Evolutionary conservation across 2,329 filamentous ascomycete genomes (phyloP).

Genomic region (Verticillium albo-atrum): DNA sequence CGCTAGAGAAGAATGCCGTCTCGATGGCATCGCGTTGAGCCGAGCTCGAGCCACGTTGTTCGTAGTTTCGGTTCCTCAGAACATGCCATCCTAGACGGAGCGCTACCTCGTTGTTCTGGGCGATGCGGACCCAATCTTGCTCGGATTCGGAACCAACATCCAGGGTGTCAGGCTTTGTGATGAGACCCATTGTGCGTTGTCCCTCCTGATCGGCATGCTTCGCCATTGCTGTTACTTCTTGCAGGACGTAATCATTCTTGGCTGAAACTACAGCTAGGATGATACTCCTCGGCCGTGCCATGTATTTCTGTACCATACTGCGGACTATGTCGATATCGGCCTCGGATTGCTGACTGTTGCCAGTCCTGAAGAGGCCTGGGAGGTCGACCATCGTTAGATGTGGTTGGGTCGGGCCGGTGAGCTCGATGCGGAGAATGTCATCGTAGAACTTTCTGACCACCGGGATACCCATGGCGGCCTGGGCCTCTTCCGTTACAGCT

Average conservation of each 20-base stretch:
- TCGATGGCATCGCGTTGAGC: conserved; percentile 34
- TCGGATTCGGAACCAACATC: conserved; percentile 33
- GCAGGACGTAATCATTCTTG: conserved; percentile 31
- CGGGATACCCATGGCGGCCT: conserved; percentile 6
- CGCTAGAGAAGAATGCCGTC: conserved; percentile 35
- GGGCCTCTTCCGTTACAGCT: conserved; percentile 5
- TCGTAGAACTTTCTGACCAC: conserved; percentile 8
- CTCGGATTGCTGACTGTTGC: conserved; percentile 26
- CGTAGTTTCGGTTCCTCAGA: conserved; percentile 33
- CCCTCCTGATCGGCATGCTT: conserved; percentile 17
- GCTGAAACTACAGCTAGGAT: conserved; percentile 40
- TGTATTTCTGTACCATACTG: conserved; percentile 33
- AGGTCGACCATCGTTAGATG: conserved; percentile 44
- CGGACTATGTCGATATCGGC: conserved; percentile 26
- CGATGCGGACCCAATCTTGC: conserved; percentile 32
- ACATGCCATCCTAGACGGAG: conserved; percentile 51
- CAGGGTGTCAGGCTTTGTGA: conserved; percentile 51
- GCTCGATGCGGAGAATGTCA: conserved; percentile 20
- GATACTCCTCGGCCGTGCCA: conserved; percentile 34
- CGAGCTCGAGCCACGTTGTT: conserved; percentile 22
- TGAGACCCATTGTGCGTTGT: conserved; percentile 47
- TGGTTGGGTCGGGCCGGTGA: conserved; percentile 14
- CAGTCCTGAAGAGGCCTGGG: conserved; percentile 35
- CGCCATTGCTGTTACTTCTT: conserved; percentile 15
- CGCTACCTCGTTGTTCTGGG: conserved; percentile 38